These are phyloP conservation scores for Colletotrichum siamense DNA, from an alignment of 2,329 filamentous ascomycete genomes.

Conservation along the genomic window DNA sequence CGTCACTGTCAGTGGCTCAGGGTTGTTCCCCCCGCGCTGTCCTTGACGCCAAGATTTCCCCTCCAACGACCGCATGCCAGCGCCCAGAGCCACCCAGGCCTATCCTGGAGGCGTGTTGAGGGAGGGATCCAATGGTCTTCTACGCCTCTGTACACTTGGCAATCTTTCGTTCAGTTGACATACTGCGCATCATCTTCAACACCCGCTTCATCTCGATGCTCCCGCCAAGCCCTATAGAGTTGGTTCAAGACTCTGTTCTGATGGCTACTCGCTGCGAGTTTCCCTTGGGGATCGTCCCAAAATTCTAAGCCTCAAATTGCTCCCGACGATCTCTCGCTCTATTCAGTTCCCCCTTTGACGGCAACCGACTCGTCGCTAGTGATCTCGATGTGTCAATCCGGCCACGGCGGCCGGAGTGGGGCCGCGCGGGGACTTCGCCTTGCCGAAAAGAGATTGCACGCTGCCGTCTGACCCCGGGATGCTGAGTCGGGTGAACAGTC, in stretches of 20 bases:
- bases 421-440: not conserved
- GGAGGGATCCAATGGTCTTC: not conserved
- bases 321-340: not conserved
- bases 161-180: not conserved
- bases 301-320: not conserved
- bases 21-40: not conserved
- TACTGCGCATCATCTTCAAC: not conserved
- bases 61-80: not conserved
- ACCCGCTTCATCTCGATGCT: not conserved
- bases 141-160: too few relatives aligned
- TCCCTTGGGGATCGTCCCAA: not conserved
- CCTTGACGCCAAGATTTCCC: not conserved
- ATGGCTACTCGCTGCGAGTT: not conserved
- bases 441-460: not conserved
- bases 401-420: not conserved
- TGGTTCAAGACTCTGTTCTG: not conserved
- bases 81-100: not conserved
- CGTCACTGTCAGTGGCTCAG: conserved; percentile 6
- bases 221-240: not conserved
- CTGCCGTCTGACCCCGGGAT: not conserved
- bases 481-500: not conserved
- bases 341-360: not conserved
- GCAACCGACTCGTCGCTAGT: not conserved
- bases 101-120: not conserved
- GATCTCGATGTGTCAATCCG: conserved; percentile 7